Percentiles rank a stretch among this genome's conserved stretches.
These are phyloP conservation scores for Penicillium polonicum DNA, from an alignment of 2,329 filamentous ascomycete genomes.

Conservation along the genomic window DNA sequence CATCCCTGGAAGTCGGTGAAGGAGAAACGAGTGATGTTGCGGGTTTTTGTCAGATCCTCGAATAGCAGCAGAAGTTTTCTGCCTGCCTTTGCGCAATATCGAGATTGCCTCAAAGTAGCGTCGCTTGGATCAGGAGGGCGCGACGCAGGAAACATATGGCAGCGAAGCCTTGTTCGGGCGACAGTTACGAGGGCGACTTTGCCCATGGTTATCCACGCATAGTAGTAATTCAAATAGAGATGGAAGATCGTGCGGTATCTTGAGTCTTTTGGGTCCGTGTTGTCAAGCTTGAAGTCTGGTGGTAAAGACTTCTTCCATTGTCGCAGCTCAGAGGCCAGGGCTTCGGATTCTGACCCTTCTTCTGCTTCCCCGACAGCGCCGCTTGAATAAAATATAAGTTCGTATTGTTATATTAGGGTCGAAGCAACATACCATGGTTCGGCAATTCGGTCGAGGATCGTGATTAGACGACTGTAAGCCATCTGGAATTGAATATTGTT, in stretches of 20 bases:
- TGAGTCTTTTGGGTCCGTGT: constrained; percentile 28
- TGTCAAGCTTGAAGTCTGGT: constrained; percentile 26
- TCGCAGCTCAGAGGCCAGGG: constrained; percentile 27
- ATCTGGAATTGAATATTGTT: constrained; percentile 38
- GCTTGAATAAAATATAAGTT: not conserved
- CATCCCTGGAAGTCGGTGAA: constrained; percentile 45
- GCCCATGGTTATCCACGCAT: constrained; percentile 39
- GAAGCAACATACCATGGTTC: constrained; percentile 17
- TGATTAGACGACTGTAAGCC: constrained; percentile 30
- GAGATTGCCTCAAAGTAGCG: constrained; percentile 15
- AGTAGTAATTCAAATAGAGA: constrained; percentile 41
- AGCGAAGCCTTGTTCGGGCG: constrained; percentile 17
- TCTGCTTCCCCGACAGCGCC: not conserved
- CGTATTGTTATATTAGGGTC: too few relatives aligned
- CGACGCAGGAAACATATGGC: constrained; percentile 3
- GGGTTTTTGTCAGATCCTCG: constrained; percentile 28
- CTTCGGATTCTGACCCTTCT: not conserved
- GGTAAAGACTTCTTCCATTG: constrained; percentile 35
- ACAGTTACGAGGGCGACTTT: constrained; percentile 38
- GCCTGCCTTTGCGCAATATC: constrained; percentile 33
- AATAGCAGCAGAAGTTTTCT: constrained; percentile 36
- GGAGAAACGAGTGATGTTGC: constrained; percentile 38
- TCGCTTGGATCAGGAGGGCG: constrained; percentile 7
- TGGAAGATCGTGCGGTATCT: constrained; percentile 37
- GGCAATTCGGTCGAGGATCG: constrained; percentile 32